A percentile compares a stretch with the other conserved stretches of the same genome.
Evolutionary conservation across 179 eudicot genomes (phyloP).

Genomic region (Kewa caespitosa): DNA sequence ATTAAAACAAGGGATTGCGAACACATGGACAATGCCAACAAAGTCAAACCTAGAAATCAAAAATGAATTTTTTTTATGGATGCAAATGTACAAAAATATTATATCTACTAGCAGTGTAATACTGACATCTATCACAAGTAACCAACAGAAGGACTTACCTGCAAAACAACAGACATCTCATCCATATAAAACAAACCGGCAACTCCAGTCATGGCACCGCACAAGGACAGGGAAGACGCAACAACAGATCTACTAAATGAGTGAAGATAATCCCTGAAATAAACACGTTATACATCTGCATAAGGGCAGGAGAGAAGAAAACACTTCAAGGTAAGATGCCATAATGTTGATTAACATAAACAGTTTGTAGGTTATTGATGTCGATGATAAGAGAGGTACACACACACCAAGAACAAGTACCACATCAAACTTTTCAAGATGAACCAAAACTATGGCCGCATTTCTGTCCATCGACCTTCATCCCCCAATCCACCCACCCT

Average conservation of each 20-base stretch:
- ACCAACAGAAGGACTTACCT: conserved; percentile 55
- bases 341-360: background rate
- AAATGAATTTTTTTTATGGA: too few species aligned
- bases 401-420: background rate
- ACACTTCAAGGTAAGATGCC: background rate
- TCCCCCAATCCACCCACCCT: too few species aligned
- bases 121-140: conserved; percentile 1
- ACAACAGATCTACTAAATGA: conserved; percentile 52
- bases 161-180: conserved; percentile 56
- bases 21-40: background rate
- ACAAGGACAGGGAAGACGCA: conserved; percentile 53
- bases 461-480: background rate
- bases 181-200: conserved; percentile 58
- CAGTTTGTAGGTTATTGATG: too few species aligned
- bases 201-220: conserved; percentile 48
- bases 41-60: conserved; percentile 1
- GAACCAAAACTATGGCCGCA: too few species aligned
- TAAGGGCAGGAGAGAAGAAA: conserved; percentile 7
- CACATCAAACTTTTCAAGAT: too few species aligned
- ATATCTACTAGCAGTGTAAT: background rate
- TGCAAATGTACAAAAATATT: background rate
- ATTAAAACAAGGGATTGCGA: background rate
- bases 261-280: conserved; percentile 68
- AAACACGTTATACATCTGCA: conserved; percentile 18
- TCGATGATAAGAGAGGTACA: background rate